phyloP scores from a whole-genome alignment of 192 early-diverging fungal species.

The Paraglomus occultum region DNA sequence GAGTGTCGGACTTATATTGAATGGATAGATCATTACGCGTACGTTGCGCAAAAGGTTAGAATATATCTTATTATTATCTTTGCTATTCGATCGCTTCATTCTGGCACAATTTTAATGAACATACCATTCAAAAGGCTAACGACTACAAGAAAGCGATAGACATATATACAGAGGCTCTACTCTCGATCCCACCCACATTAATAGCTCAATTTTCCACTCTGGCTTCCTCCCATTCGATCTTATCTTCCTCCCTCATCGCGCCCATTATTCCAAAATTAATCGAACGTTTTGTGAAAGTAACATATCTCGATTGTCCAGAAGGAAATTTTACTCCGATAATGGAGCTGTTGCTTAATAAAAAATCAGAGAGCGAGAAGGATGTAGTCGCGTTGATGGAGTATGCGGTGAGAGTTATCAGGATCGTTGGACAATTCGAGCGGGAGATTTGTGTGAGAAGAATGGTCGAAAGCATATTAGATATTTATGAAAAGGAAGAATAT shows the following conservation, averaged over 20 bases:
- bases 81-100: neutral
- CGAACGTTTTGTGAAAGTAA: constrained; percentile 27
- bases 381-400: constrained; percentile 30
- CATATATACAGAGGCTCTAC: neutral
- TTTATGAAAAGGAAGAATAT: constrained; percentile 20
- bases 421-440: no score
- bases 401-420: constrained; percentile 16
- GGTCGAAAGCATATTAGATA: no score
- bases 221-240: constrained; percentile 1
- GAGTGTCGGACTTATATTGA: constrained; percentile 33
- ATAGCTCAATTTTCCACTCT: constrained; percentile 3
- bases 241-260: neutral
- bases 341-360: constrained; percentile 4
- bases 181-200: neutral
- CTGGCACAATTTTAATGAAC: neutral
- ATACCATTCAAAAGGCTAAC: neutral
- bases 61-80: neutral
- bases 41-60: constrained; percentile 44
- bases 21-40: constrained; percentile 41
- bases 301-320: constrained; percentile 6
- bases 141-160: neutral
- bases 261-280: constrained; percentile 27
- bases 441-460: no score
- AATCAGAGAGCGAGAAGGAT: neutral
- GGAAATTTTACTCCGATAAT: neutral